Base-by-base conservation (phyloP, 1,284 basidiomycete species). In the Neolentinus lepideus region DNA sequence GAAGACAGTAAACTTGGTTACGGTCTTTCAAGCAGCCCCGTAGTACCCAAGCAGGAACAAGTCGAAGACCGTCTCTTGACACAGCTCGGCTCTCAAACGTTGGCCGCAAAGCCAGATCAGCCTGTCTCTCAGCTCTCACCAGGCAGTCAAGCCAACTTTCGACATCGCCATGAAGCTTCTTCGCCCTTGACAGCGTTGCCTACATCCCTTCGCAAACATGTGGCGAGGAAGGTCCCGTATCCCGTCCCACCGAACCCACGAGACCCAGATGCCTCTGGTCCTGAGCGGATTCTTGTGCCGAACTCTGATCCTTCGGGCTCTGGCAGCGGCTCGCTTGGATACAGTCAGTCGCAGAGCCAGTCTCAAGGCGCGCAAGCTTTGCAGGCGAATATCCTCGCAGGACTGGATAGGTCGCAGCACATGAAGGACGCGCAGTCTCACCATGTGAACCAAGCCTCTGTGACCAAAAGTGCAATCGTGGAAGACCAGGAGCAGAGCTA, bases 231-330 rank as follows among this genome's bases (percentile, higher is more conserved):
- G 22, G 47, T 50, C 14, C 47, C 47, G 4, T 29, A 29, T 16
- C 47, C 47, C 22, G 24, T 29, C 22, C 47, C 47, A 19, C 27
- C 54, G 12, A 14, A 16, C 26, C 51, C 43, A 54, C 51, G 35
- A 46, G 58, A 61, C 35, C 56, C 59, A 1, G 57, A 63, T 21
- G 54, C 53, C 22, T 60, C 61, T 25, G 73, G 71, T 16, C 69
- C 72, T 10, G 71, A 69, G 14, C 66, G 66, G 9, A 67, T 81
- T 21, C 64, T 83, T 19, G 80, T 71, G 2, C 77, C 79, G 3
- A 76, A 80, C 62, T 81, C 80, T 19, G 80, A 83, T 60, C 75
- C 73, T 0, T 78, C 67, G 16, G 38, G 38, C 6, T 43, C 38
- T n/a, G 69, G 66, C 2, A 63, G 24, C 25, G 47, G 24, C 16